These are phyloP conservation scores for Eucalyptus erythrocorys DNA, from an alignment of 345 rosid species.

Conservation along the genomic window DNA sequence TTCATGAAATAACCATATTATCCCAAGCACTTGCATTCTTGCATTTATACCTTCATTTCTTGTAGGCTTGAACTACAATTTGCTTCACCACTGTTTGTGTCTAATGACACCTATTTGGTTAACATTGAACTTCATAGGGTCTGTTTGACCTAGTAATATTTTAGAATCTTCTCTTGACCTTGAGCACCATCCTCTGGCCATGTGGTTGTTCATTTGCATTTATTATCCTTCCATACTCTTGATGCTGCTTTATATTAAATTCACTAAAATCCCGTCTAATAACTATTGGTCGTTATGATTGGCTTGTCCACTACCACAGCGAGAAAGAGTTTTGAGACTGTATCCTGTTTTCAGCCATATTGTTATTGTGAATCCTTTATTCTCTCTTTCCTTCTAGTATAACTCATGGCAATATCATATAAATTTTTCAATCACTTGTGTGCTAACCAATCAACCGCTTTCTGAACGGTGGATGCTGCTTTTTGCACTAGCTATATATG, in stretches of 20 bases:
- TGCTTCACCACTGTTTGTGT: neutral
- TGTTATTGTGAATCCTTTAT: neutral
- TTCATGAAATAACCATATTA: neutral
- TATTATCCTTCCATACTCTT: neutral
- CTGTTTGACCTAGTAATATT: neutral
- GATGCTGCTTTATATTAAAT: neutral
- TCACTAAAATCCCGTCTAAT: neutral
- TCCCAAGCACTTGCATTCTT: neutral
- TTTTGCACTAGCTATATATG: neutral
- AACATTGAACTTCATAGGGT: neutral
- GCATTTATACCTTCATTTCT: neutral
- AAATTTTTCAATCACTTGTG: neutral
- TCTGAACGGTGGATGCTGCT: neutral
- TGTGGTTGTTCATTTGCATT: neutral
- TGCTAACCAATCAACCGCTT: neutral
- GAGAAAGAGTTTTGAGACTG: neutral
- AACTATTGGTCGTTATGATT: neutral
- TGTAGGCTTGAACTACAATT: neutral
- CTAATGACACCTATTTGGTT: neutral
- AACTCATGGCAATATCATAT: neutral
- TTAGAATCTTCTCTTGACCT: neutral
- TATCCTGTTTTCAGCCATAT: neutral
- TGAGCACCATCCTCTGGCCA: neutral
- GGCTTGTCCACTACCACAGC: neutral
- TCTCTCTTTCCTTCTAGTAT: neutral